Percentiles rank a stretch among this genome's conserved stretches.
Conservation (phyloP, 2,329 filamentous ascomycete genomes). For the Aspergillus felis region DNA sequence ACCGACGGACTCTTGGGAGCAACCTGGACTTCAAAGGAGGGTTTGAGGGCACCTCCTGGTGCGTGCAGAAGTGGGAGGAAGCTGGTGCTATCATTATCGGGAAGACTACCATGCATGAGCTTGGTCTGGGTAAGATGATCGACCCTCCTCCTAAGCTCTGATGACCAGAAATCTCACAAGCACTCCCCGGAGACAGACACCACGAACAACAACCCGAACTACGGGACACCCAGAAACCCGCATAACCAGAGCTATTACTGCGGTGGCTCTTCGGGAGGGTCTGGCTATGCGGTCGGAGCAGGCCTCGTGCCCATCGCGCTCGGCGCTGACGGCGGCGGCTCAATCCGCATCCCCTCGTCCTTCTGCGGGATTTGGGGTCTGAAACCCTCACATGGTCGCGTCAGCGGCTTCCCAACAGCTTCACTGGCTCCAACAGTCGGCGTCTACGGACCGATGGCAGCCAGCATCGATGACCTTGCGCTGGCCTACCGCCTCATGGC, state of each 20-base stretch:
- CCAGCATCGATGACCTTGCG: constrained; percentile 71
- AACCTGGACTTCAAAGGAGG: constrained; percentile 53
- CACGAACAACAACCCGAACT: constrained; percentile 74
- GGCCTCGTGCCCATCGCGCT: constrained; percentile 70
- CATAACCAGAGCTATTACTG: constrained; percentile 73
- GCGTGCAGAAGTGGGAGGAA: constrained; percentile 66
- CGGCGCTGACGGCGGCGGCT: constrained; percentile 73
- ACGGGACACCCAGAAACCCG: constrained; percentile 74
- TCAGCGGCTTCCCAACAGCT: constrained; percentile 55
- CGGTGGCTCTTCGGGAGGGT: constrained; percentile 76
- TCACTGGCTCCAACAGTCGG: constrained; percentile 60
- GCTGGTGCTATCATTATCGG: constrained; percentile 72
- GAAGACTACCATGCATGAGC: constrained; percentile 75
- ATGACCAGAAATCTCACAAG: constrained; percentile 1
- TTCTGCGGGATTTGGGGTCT: constrained; percentile 81
- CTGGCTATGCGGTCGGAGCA: constrained; percentile 64
- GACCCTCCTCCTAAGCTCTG: neutral
- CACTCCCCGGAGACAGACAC: constrained; percentile 51
- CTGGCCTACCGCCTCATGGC: constrained; percentile 79
- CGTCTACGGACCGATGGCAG: constrained; percentile 71
- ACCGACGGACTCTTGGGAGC: constrained; percentile 63
- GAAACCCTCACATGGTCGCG: constrained; percentile 71
- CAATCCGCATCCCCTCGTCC: constrained; percentile 66
- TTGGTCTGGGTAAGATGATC: constrained; percentile 59
- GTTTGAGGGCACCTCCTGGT: constrained; percentile 61